Percentiles rank a stretch among this genome's conserved stretches.
These are phyloP conservation scores for Daedaleopsis sinensis DNA, from an alignment of 768 basidiomycete species.

Conservation along the genomic window DNA sequence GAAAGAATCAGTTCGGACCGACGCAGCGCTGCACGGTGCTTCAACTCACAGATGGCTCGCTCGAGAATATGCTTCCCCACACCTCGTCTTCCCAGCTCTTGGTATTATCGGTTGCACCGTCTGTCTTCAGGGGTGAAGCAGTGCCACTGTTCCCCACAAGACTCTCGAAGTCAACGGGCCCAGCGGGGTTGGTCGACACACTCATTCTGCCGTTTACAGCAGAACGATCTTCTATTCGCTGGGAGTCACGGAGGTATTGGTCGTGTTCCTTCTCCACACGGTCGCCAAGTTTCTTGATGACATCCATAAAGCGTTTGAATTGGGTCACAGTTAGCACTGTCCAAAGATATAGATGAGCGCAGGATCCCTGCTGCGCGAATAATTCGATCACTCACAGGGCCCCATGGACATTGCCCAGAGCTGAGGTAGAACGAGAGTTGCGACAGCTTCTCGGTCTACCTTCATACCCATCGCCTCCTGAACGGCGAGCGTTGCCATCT, in stretches of 20 bases:
- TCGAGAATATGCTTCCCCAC: constrained; percentile 77
- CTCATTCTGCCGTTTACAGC: constrained; percentile 44
- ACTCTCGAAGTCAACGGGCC: constrained; percentile 82
- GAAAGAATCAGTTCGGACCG: no score
- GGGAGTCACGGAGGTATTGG: constrained; percentile 91
- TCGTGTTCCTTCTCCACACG: constrained; percentile 93
- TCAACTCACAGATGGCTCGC: constrained; percentile 36
- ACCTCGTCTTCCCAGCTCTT: constrained; percentile 80
- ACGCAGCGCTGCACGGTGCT: no score
- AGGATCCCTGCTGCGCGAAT: neutral
- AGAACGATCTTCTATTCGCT: constrained; percentile 83
- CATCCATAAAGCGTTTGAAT: constrained; percentile 91
- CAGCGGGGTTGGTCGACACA: constrained; percentile 38
- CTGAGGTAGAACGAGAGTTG: constrained; percentile 61
- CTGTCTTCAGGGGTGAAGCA: constrained; percentile 48
- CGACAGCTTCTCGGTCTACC: constrained; percentile 85
- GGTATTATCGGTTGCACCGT: constrained; percentile 41
- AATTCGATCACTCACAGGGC: constrained; percentile 59
- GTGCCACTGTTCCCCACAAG: constrained; percentile 58
- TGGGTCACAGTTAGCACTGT: constrained; percentile 81
- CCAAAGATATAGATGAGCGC: neutral
- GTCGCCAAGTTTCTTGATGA: constrained; percentile 74
- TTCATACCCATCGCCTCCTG: constrained; percentile 97
- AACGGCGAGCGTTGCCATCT: constrained; percentile 88
- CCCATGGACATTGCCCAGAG: constrained; percentile 97